These are phyloP conservation scores for Hypoxylon subgilvum DNA, from an alignment of 495 filamentous ascomycete species.

Conservation along the genomic window DNA sequence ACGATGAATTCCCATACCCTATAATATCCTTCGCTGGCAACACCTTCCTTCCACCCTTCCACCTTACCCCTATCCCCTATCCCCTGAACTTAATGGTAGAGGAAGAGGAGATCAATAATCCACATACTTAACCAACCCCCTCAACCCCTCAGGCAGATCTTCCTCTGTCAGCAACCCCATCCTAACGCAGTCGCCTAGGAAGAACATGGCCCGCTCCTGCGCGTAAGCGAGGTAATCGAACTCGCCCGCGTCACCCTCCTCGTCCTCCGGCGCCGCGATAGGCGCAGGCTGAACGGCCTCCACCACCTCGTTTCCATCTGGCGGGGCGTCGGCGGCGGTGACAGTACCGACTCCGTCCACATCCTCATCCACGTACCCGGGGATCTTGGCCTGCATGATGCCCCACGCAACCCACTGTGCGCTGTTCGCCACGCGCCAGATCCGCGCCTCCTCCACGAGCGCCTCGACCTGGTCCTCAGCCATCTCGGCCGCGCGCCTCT, in stretches of 20 bases:
- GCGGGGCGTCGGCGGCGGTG: not conserved
- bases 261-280: constrained; percentile 50
- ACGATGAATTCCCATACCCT: too few species aligned
- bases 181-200: constrained; percentile 84
- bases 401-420: constrained; percentile 97
- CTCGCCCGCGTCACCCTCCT: constrained; percentile 56
- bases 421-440: constrained; percentile 86
- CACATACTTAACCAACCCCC: constrained; percentile 65
- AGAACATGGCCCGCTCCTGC: constrained; percentile 87
- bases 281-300: constrained; percentile 13
- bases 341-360: not conserved
- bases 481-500: constrained; percentile 62
- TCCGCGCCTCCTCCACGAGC: constrained; percentile 74
- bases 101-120: constrained; percentile 47
- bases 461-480: constrained; percentile 67
- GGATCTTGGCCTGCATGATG: constrained; percentile 88
- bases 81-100: too few species aligned
- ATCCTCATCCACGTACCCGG: constrained; percentile 53
- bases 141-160: constrained; percentile 71
- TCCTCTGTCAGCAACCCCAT: constrained; percentile 73
- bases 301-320: constrained; percentile 1
- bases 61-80: too few species aligned
- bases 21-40: too few species aligned
- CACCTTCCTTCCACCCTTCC: too few species aligned
- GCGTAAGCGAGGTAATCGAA: constrained; percentile 95